phyloP scores from a whole-genome alignment of 306 rosid genomes.

The Prunus campanulata region DNA sequence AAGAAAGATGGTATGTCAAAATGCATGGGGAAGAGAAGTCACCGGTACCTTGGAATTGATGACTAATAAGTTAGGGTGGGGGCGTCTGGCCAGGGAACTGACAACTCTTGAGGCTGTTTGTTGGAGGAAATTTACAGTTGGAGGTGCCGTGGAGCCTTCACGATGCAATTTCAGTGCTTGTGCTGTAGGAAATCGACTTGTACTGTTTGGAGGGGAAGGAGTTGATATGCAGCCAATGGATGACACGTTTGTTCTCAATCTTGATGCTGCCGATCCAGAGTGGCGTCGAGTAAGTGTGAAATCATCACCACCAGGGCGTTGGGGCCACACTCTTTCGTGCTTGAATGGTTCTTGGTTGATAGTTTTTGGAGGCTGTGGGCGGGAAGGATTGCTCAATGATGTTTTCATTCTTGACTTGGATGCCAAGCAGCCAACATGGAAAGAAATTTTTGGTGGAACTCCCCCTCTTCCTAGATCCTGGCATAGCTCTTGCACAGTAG shows the following conservation, averaged over 20 bases:
- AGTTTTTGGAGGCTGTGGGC: slow-evolving; percentile 93
- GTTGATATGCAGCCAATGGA: slow-evolving; percentile 98
- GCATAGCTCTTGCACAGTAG: slow-evolving; percentile 95
- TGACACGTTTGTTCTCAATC: slow-evolving; percentile 92
- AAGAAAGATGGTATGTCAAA: slow-evolving; percentile 97
- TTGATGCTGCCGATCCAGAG: slow-evolving; percentile 80
- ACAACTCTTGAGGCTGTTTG: slow-evolving; percentile 95
- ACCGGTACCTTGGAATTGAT: slow-evolving; percentile 83
- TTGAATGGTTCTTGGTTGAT: slow-evolving; percentile 86
- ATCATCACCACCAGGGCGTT: slow-evolving; percentile 97
- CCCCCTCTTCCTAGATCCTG: slow-evolving; percentile 96
- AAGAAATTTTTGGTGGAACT: slow-evolving; percentile 75
- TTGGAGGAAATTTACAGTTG: slow-evolving; percentile 86
- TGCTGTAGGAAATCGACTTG: slow-evolving; percentile 93
- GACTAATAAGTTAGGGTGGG: slow-evolving; percentile 96
- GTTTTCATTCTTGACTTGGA: slow-evolving; percentile 96
- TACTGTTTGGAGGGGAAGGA: slow-evolving; percentile 96
- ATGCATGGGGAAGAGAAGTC: slow-evolving; percentile 98
- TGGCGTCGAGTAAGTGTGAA: slow-evolving; percentile 83
- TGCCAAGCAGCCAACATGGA: slow-evolving; percentile 97
- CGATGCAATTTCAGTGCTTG: slow-evolving; percentile 98
- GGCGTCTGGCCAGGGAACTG: slow-evolving; percentile 84
- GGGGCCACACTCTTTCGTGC: slow-evolving; percentile 98
- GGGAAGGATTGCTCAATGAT: slow-evolving; percentile 88
- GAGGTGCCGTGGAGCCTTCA: slow-evolving; percentile 92